Percentiles rank a stretch among this genome's conserved stretches.
phyloP scores from a whole-genome alignment of 1,284 basidiomycete species.

The Ceratobasidium sp. region DNA sequence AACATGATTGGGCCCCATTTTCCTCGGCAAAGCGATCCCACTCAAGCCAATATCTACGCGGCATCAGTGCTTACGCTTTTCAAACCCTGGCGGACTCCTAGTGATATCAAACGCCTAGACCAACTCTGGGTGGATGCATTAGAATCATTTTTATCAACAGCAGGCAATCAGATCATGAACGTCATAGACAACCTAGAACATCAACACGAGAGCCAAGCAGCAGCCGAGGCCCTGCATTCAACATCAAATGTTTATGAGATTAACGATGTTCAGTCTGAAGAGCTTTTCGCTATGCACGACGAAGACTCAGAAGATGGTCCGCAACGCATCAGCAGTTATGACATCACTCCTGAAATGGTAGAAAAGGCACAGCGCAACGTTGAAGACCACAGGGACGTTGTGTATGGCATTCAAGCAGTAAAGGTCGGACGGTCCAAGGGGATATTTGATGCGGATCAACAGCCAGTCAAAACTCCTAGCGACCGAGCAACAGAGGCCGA shows the following conservation, averaged over 20 bases:
- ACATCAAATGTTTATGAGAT: neutral
- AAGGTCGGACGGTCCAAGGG: neutral
- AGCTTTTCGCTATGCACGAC: neutral
- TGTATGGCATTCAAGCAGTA: slow-evolving; percentile 5
- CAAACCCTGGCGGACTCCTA: slow-evolving; percentile 20
- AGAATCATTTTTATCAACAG: neutral
- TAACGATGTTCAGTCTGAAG: neutral
- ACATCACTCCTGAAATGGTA: neutral
- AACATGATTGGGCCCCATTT: slow-evolving; percentile 29
- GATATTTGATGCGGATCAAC: neutral
- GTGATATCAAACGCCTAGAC: neutral
- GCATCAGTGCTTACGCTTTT: slow-evolving; percentile 12
- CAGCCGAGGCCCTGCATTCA: neutral
- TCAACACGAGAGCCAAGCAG: neutral
- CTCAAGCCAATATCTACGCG: neutral
- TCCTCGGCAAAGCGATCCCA: slow-evolving; percentile 14
- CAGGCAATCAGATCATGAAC: neutral
- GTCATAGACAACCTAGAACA: neutral
- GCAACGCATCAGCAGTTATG: neutral
- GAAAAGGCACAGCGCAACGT: neutral
- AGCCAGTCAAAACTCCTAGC: neutral
- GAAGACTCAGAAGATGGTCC: no score
- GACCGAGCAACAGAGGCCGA: neutral
- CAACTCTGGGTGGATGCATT: slow-evolving; percentile 20
- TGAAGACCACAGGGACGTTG: neutral